Base-by-base conservation (phyloP, 2,329 filamentous ascomycete genomes). In the Acrodontium crateriforme region DNA sequence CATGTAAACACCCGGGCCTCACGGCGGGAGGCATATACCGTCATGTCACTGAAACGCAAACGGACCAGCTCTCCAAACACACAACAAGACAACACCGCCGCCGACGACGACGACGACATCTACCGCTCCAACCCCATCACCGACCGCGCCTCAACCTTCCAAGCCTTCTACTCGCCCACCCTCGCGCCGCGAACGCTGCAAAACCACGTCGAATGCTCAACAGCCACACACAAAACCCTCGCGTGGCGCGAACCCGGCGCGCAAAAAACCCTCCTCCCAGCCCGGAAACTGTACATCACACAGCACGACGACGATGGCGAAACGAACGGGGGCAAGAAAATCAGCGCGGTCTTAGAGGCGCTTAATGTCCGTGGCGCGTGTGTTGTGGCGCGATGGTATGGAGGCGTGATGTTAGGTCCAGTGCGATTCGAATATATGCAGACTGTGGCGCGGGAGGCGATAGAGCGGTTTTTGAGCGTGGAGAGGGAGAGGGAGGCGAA, bases 301-400 rank as follows among this genome's bases (percentile, higher is more conserved):
- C 60, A 59, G 9, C 53, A 58, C 27, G 64, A 69, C 30, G 66
- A 69, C 32, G 65, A 69, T 36, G 66, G 65, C 9, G 66, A 70
- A 42, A 60, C 57, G 28, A 62, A 63, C 45, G 65, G 56, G 1
- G 66, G 63, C 4, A 58, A 55, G 31, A 54, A 54, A 14, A 49
- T 69, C 3, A 52, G 60, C 40, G 55, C 57, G 30, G 53, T 67
- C 13, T 53, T 70, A 9, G 50, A 53, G 14, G 54, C 59, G 8
- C 51, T 56, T 37, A 45, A 57, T 11, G 56, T 58, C 9, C 47
- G 51, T 23, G 66, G 66, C 13, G 45, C 52, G 2, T 52, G 67
- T 13, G 60, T 68, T 4, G 66, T 70, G 6, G 66, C 63, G 19
- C 42, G 66, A 10, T 69, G 65, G 65, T 69, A 65, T 37, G 65